A percentile compares a stretch with the other conserved stretches of the same genome.
Evolutionary conservation across 352 stramenopile species (phyloP).

Genomic region (Phytophthora vignae): DNA sequence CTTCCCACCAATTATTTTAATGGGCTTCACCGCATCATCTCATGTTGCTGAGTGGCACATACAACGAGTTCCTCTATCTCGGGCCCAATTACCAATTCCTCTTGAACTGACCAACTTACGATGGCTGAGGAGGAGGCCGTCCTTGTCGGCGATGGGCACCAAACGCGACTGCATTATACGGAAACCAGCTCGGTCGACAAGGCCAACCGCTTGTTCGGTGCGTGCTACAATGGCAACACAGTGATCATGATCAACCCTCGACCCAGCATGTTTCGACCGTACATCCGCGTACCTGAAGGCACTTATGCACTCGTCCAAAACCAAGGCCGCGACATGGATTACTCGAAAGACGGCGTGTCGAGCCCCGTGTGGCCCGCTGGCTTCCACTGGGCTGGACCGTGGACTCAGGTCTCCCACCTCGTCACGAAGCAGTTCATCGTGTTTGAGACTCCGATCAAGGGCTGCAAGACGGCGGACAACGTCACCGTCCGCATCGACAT

Average conservation of each 20-base stretch:
- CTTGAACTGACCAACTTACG: background rate
- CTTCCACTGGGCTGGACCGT: conserved; percentile 71
- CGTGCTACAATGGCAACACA: conserved; percentile 74
- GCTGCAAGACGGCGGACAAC: conserved; percentile 87
- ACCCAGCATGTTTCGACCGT: conserved; percentile 61
- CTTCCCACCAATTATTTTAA: conserved; percentile 2
- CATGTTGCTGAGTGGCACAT: background rate
- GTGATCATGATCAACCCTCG: conserved; percentile 77
- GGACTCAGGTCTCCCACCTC: conserved; percentile 81
- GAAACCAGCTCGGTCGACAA: conserved; percentile 58
- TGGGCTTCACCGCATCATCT: background rate
- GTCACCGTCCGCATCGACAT: conserved; percentile 89
- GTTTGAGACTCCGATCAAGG: conserved; percentile 85
- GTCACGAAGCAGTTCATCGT: conserved; percentile 89
- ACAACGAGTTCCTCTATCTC: background rate
- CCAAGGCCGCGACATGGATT: conserved; percentile 77
- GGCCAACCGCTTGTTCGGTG: conserved; percentile 69
- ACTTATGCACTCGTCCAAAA: conserved; percentile 88
- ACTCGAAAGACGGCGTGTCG: conserved; percentile 39
- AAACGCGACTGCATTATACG: conserved; percentile 63
- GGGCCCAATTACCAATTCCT: conserved; percentile 2
- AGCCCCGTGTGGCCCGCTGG: conserved; percentile 74
- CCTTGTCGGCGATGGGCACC: conserved; percentile 28
- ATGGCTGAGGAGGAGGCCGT: conserved; percentile 32
- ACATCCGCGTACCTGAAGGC: conserved; percentile 86